Conservation (phyloP, 2,329 filamentous ascomycete genomes). For the Clonostachys chloroleuca region DNA sequence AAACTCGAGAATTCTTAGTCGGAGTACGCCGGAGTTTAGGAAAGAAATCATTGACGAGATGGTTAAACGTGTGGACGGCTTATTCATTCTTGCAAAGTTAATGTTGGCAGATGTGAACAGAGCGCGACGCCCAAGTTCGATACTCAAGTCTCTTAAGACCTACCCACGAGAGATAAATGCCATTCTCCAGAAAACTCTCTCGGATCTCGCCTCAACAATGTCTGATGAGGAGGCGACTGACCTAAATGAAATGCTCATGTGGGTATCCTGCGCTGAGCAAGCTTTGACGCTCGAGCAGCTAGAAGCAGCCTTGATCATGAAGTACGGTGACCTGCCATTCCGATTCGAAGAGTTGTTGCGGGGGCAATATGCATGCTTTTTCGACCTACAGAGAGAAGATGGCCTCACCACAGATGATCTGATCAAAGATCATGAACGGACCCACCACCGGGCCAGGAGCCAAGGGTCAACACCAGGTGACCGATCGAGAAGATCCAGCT, state of each 20-base stretch:
- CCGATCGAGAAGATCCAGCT: slow-evolving; percentile 1
- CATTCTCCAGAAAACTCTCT: slow-evolving; percentile 32
- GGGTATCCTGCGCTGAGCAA: slow-evolving; percentile 38
- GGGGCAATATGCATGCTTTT: slow-evolving; percentile 40
- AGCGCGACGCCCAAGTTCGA: slow-evolving; percentile 37
- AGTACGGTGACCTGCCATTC: slow-evolving; percentile 31
- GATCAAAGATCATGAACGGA: slow-evolving; percentile 27
- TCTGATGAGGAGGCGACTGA: slow-evolving; percentile 30
- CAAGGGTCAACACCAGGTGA: slow-evolving; percentile 1
- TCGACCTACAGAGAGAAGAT: slow-evolving; percentile 37
- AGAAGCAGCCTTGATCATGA: slow-evolving; percentile 35
- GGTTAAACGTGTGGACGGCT: slow-evolving; percentile 34
- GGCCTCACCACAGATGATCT: slow-evolving; percentile 34
- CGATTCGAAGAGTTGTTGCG: slow-evolving; percentile 35
- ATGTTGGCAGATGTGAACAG: slow-evolving; percentile 44
- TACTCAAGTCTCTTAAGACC: slow-evolving; percentile 32
- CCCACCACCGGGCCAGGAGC: slow-evolving; percentile 7
- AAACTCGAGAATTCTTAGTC: slow-evolving; percentile 28
- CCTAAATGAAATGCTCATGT: slow-evolving; percentile 40
- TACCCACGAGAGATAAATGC: slow-evolving; percentile 40
- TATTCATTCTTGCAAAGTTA: slow-evolving; percentile 44
- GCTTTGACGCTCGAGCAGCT: slow-evolving; percentile 36
- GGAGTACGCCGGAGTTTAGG: slow-evolving; percentile 21
- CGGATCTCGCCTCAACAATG: slow-evolving; percentile 31
- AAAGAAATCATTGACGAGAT: slow-evolving; percentile 31